Evolutionary conservation across 2,329 filamentous ascomycete species (phyloP), one percentile per base, ranked within the genome.

Genomic region (Colletotrichum sp.): DNA sequence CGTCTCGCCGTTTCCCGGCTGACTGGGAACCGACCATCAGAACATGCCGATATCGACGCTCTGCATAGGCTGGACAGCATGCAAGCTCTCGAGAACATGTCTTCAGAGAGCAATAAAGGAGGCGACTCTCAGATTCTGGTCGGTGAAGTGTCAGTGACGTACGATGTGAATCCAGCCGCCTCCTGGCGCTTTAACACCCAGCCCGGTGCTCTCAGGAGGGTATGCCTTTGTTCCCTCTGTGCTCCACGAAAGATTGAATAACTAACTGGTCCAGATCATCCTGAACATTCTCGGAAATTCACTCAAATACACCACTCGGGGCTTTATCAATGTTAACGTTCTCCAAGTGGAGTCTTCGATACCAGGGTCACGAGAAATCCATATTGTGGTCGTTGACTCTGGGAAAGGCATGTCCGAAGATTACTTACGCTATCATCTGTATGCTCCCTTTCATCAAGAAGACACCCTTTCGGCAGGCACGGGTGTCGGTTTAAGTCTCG

Each of bases 221-320:
- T 12, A 82, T 2, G 58, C 5, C 8, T 2, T 24, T 21, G 9
- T 2, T 43, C 2, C 16, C 8, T 10, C 2, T 9, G 8, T 18
- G 2, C 2, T 30, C 3, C n/a, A 13, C 28, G 4, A n/a, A n/a
- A 12, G 18, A 8, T 9, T 21, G 1, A 4, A 12, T 12, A 7
- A 30, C 57, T 34, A n/a, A 61, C 8, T 4, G 12, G 3, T 13
- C 16, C 87, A 91, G 1, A 89, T 93, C 28, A 84, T 93, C 28
- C 92, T 93, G 90, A 93, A 93, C 58, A 77, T 93, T 0, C 88
- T 93, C 43, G 90, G 91, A 10, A 93, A 93, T 79, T 86, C 92
- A 0, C 85, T 93, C 77, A 93, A 93, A 78, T 93, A 92, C 75
- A 93, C 91, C 0, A 76, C 72, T 2, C 68, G 72, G 2, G 85